phyloP scores from a whole-genome alignment of 176 grass and related monocot genomes.

The Oryza glumipatula region DNA sequence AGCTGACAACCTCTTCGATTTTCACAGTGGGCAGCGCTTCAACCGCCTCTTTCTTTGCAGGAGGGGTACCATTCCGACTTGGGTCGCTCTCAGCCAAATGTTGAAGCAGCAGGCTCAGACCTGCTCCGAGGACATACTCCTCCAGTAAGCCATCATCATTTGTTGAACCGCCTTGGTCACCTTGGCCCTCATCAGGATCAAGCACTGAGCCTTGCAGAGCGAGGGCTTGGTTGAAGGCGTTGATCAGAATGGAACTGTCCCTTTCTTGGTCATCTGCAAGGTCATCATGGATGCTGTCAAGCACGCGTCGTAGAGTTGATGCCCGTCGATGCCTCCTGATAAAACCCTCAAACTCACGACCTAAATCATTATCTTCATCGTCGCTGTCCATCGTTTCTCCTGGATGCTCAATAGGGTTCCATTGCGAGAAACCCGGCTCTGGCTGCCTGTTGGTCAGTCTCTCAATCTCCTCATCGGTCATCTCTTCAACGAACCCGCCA shows the following conservation, averaged over 20 bases:
- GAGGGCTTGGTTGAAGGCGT: constrained; percentile 87
- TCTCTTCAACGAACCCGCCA: constrained; percentile 79
- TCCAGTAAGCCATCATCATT: constrained; percentile 58
- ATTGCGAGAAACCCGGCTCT: constrained; percentile 53
- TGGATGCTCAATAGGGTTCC: constrained; percentile 51
- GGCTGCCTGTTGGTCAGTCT: constrained; percentile 39
- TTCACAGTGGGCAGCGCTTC: constrained; percentile 78
- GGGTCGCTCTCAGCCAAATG: constrained; percentile 88
- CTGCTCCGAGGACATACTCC: constrained; percentile 79
- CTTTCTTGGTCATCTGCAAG: constrained; percentile 59
- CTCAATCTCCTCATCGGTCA: constrained; percentile 56
- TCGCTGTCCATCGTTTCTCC: constrained; percentile 48
- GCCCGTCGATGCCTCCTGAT: constrained; percentile 65
- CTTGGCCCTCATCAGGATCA: constrained; percentile 47
- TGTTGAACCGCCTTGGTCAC: constrained; percentile 39
- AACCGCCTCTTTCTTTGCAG: constrained; percentile 81
- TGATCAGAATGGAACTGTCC: constrained; percentile 66
- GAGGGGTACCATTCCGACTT: constrained; percentile 72
- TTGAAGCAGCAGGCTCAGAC: constrained; percentile 81
- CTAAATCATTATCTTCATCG: constrained; percentile 72
- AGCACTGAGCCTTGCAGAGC: constrained; percentile 65
- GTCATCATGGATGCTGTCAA: constrained; percentile 85
- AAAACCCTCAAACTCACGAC: constrained; percentile 84
- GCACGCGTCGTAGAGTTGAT: constrained; percentile 63
- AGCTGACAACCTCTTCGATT: constrained; percentile 69